A percentile compares a stretch with the other conserved stretches of the same genome.
These are phyloP conservation scores for Mollisiaceae sp. DNA, from an alignment of 2,329 filamentous ascomycete genomes.

Conservation along the genomic window DNA sequence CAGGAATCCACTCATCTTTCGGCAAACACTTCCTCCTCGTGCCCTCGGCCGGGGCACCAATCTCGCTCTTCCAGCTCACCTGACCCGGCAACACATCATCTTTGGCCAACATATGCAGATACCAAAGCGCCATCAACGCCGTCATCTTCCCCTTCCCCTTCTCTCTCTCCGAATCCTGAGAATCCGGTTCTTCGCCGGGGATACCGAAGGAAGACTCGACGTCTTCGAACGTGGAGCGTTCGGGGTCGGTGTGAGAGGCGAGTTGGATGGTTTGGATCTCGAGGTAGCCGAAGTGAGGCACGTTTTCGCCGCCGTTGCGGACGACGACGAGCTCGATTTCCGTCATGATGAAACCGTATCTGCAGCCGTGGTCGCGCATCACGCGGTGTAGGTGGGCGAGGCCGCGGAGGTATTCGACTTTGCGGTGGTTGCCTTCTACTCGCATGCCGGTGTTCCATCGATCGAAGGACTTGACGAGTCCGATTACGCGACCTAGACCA, in stretches of 20 bases:
- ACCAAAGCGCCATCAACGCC: conserved; percentile 77
- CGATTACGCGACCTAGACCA: conserved; percentile 69
- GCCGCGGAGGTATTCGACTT: conserved; percentile 86
- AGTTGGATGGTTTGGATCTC: conserved; percentile 72
- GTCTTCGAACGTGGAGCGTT: conserved; percentile 32
- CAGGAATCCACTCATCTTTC: conserved; percentile 79
- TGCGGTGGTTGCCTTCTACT: conserved; percentile 80
- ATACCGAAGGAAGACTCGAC: conserved; percentile 34
- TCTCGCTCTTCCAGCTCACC: conserved; percentile 69
- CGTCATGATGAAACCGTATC: conserved; percentile 95
- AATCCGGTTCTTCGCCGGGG: conserved; percentile 40
- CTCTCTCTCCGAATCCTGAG: conserved; percentile 54
- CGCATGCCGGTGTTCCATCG: conserved; percentile 97
- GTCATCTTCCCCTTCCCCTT: conserved; percentile 76
- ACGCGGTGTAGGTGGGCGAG: conserved; percentile 85
- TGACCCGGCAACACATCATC: conserved; percentile 65
- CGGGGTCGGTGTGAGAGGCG: conserved; percentile 44
- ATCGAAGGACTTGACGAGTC: conserved; percentile 90
- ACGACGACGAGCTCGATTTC: conserved; percentile 95
- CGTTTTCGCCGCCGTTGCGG: conserved; percentile 69
- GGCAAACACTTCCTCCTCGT: conserved; percentile 71
- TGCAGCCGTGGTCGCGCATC: conserved; percentile 92
- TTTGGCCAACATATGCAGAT: conserved; percentile 72
- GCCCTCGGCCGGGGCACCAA: conserved; percentile 75
- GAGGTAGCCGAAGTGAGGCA: conserved; percentile 69